Percentiles rank a stretch among this genome's conserved stretches.
Conservation (phyloP, 441 rosid genomes). For the Aleurites moluccanus region DNA sequence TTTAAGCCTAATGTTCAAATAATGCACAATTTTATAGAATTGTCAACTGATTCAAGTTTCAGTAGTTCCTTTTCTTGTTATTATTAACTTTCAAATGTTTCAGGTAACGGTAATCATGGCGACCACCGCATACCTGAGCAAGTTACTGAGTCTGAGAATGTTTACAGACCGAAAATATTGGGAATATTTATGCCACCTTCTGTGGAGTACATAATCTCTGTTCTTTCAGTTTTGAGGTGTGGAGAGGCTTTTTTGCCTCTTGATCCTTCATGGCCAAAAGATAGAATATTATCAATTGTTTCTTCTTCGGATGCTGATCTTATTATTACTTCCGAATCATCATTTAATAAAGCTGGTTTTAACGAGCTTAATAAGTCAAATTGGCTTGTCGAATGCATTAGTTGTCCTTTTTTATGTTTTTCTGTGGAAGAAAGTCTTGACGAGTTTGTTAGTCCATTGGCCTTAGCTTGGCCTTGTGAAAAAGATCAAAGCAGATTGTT, state of each 20-base stretch:
- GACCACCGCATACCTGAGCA: constrained; percentile 11
- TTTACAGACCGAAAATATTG: constrained; percentile 54
- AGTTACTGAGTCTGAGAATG: constrained; percentile 24
- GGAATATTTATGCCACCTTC: constrained; percentile 80
- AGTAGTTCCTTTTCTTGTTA: neutral
- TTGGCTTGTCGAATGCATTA: constrained; percentile 46
- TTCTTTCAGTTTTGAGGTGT: constrained; percentile 72
- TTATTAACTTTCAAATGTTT: constrained; percentile 7
- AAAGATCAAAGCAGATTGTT: constrained; percentile 45
- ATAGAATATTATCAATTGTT: constrained; percentile 57
- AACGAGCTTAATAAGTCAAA: constrained; percentile 33
- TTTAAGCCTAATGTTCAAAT: neutral
- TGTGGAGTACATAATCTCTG: constrained; percentile 71
- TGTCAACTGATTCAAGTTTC: neutral
- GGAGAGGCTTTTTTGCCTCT: constrained; percentile 89
- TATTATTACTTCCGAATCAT: constrained; percentile 47
- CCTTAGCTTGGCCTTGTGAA: constrained; percentile 57
- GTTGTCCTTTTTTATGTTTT: constrained; percentile 49
- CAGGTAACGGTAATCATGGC: constrained; percentile 26
- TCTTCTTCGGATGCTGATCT: constrained; percentile 50
- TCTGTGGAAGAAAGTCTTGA: constrained; percentile 45
- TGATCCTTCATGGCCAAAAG: constrained; percentile 86
- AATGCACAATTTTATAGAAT: neutral
- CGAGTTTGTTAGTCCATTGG: constrained; percentile 14
- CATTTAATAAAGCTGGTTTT: constrained; percentile 43